Conservation (phyloP, 1,284 basidiomycete genomes). For the Trichosporon coremiiforme region DNA sequence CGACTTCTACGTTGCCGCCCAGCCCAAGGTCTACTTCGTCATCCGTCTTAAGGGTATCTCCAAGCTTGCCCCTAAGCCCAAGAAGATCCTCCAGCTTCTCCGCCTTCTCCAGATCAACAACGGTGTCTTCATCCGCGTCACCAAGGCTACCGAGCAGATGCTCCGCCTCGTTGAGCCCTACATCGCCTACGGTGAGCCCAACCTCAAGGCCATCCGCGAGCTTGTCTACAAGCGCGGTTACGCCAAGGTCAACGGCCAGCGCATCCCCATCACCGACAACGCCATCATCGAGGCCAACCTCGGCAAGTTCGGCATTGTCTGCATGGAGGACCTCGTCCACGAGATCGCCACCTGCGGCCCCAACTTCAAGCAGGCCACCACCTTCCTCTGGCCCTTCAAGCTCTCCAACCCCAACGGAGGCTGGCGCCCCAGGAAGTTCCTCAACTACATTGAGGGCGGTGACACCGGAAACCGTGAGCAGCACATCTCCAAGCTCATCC, state of each 20-base stretch:
- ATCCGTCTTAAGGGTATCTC: constrained; percentile 99
- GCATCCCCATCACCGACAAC: constrained; percentile 94
- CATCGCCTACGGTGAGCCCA: constrained; percentile 88
- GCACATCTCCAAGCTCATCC: constrained; percentile 95
- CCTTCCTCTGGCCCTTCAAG: constrained; percentile 99
- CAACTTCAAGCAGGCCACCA: constrained; percentile 97
- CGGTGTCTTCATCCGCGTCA: constrained; percentile 97
- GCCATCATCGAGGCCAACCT: constrained; percentile 87
- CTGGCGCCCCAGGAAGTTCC: constrained; percentile 96
- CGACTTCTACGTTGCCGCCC: constrained; percentile 95
- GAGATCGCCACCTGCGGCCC: constrained; percentile 95
- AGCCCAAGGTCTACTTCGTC: constrained; percentile 98
- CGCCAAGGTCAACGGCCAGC: constrained; percentile 97
- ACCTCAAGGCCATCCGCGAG: constrained; percentile 95
- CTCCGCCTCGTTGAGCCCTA: constrained; percentile 96
- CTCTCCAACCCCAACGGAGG: constrained; percentile 98
- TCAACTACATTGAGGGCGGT: constrained; percentile 89
- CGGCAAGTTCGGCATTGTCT: constrained; percentile 95
- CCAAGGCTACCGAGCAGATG: constrained; percentile 96
- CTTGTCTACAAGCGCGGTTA: constrained; percentile 99
- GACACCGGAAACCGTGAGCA: constrained; percentile 90
- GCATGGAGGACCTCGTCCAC: constrained; percentile 96
- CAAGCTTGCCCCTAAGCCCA: constrained; percentile 98
- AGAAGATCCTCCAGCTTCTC: constrained; percentile 98
- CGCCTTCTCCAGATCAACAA: constrained; percentile 99